Evolutionary conservation across 257 asterid species (phyloP).

Genomic region (Avicennia marina): DNA sequence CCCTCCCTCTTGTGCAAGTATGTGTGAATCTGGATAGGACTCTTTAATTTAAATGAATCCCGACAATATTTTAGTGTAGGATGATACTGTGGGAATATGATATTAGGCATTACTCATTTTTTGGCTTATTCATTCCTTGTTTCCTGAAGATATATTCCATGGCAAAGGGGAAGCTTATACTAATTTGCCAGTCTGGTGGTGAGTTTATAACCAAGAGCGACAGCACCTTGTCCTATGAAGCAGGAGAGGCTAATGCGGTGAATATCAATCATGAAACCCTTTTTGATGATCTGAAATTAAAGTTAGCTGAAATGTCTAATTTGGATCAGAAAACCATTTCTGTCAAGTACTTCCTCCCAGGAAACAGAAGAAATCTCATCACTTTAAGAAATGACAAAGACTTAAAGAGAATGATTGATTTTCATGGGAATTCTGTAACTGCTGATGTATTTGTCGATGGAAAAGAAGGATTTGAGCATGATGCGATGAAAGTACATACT

Average conservation of each 20-base stretch:
- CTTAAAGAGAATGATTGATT: constrained; percentile 75
- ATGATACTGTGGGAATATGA: constrained; percentile 6
- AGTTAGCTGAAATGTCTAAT: constrained; percentile 72
- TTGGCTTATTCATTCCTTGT: constrained; percentile 23
- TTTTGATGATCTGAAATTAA: constrained; percentile 65
- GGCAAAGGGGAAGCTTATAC: constrained; percentile 87
- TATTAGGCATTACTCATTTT: background rate
- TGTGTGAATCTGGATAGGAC: too few relatives aligned
- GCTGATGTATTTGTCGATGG: constrained; percentile 77
- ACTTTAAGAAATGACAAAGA: constrained; percentile 71
- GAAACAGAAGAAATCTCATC: constrained; percentile 77
- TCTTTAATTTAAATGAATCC: too few relatives aligned
- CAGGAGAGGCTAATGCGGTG: constrained; percentile 88
- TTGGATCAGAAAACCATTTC: constrained; percentile 61
- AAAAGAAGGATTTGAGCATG: constrained; percentile 63
- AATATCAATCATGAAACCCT: constrained; percentile 57
- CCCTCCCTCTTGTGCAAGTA: too few relatives aligned
- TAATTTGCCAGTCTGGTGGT: constrained; percentile 88
- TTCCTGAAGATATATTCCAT: constrained; percentile 48
- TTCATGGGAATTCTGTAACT: constrained; percentile 77
- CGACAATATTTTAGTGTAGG: too few relatives aligned
- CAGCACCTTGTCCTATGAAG: constrained; percentile 63
- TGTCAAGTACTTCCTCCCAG: constrained; percentile 86
- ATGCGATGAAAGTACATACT: constrained; percentile 29
- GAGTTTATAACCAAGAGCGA: constrained; percentile 60